phyloP scores from a whole-genome alignment of 805 yeast genomes.

The Suhomyces prunicola region DNA sequence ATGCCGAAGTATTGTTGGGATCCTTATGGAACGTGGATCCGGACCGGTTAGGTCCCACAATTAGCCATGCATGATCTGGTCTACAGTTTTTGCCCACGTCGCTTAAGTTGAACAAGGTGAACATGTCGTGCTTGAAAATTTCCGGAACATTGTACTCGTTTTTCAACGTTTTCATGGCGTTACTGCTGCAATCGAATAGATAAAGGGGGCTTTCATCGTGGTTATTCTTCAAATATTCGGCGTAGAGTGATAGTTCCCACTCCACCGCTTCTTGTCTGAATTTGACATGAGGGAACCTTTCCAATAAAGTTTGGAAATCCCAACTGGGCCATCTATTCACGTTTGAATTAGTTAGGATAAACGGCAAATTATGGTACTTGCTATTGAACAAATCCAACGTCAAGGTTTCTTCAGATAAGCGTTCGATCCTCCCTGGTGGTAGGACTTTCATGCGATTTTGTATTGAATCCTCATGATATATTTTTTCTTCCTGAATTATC shows the following conservation, averaged over 20 bases:
- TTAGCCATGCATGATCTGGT: slow-evolving; percentile 92
- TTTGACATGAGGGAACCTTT: slow-evolving; percentile 53
- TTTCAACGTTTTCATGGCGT: slow-evolving; percentile 57
- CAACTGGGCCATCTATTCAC: slow-evolving; percentile 60
- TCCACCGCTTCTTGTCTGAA: slow-evolving; percentile 85
- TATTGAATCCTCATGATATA: slow-evolving; percentile 22
- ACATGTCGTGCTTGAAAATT: slow-evolving; percentile 58
- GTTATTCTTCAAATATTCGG: slow-evolving; percentile 58
- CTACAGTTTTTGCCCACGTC: slow-evolving; percentile 43
- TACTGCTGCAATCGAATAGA: slow-evolving; percentile 75
- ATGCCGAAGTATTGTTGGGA: slow-evolving; percentile 86
- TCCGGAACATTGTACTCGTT: slow-evolving; percentile 54
- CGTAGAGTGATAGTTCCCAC: slow-evolving; percentile 67
- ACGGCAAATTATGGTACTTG: slow-evolving; percentile 55
- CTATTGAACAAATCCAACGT: slow-evolving; percentile 44
- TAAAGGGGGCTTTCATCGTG: slow-evolving; percentile 82
- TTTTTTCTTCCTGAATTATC: slow-evolving; percentile 46
- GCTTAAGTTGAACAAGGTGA: slow-evolving; percentile 45
- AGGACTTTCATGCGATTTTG: slow-evolving; percentile 11
- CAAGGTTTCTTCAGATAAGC: slow-evolving; percentile 47
- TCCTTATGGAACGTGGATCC: slow-evolving; percentile 94
- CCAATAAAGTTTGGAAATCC: slow-evolving; percentile 48
- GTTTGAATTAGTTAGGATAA: slow-evolving; percentile 45
- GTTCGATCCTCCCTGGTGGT: slow-evolving; percentile 47
- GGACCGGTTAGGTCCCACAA: slow-evolving; percentile 74